phyloP scores from a whole-genome alignment of 345 rosid genomes.

The Linum tenue region DNA sequence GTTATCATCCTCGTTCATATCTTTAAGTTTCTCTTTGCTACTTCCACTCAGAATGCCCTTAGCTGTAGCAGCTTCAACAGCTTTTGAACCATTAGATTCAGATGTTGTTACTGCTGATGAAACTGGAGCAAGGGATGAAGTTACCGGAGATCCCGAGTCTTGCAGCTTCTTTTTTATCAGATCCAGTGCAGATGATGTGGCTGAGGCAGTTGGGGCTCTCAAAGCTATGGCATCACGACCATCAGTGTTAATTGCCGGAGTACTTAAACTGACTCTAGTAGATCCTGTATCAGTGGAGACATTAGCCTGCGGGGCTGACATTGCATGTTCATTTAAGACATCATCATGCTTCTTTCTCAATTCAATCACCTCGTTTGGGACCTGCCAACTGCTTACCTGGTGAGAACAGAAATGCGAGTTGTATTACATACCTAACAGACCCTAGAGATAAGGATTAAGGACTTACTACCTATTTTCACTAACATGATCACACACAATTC shows the following conservation, averaged over 20 bases:
- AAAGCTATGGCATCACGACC: slow-evolving; percentile 75
- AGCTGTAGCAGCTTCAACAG: slow-evolving; percentile 38
- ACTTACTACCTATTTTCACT: background rate
- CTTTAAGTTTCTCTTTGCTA: slow-evolving; percentile 56
- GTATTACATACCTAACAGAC: background rate
- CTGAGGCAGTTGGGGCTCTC: slow-evolving; percentile 40
- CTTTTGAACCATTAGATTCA: slow-evolving; percentile 61
- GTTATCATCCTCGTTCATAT: slow-evolving; percentile 55
- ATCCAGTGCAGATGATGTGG: slow-evolving; percentile 74
- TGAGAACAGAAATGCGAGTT: background rate
- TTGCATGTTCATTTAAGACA: slow-evolving; percentile 32
- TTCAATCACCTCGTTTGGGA: slow-evolving; percentile 75
- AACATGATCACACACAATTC: background rate
- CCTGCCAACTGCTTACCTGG: slow-evolving; percentile 96
- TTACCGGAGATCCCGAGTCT: slow-evolving; percentile 60
- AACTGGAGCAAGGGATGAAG: slow-evolving; percentile 36
- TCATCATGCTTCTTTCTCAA: slow-evolving; percentile 57
- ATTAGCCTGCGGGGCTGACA: slow-evolving; percentile 32
- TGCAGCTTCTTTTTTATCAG: slow-evolving; percentile 89
- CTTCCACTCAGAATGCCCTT: slow-evolving; percentile 56
- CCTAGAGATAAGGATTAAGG: background rate
- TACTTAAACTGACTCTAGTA: slow-evolving; percentile 46
- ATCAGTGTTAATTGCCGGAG: slow-evolving; percentile 71
- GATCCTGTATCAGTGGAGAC: slow-evolving; percentile 43
- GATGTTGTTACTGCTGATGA: slow-evolving; percentile 31